phyloP scores from a whole-genome alignment of 495 filamentous ascomycete species.

The Xanthoparmelia taractica region DNA sequence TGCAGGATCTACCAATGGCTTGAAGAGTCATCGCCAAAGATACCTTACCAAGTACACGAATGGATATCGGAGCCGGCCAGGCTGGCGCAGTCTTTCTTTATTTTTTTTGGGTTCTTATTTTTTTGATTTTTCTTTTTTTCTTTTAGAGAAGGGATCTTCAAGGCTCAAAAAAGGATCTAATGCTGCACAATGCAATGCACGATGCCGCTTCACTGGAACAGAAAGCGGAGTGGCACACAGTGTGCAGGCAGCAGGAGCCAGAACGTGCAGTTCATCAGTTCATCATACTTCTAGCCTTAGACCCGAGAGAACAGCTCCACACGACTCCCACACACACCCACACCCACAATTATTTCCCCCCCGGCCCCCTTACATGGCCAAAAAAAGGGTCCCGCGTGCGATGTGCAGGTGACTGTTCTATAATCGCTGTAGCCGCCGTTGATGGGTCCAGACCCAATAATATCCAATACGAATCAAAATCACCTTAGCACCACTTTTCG shows the following conservation, averaged over 20 bases:
- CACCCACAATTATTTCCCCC: not conserved
- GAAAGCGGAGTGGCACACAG: slow-evolving; percentile 18
- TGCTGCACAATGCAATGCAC: slow-evolving; percentile 24
- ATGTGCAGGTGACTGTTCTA: slow-evolving; percentile 19
- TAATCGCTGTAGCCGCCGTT: slow-evolving; percentile 25
- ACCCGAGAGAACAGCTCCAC: slow-evolving; percentile 2
- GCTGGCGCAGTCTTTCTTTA: slow-evolving; percentile 5
- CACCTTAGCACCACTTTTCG: not conserved
- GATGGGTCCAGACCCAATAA: slow-evolving; percentile 1
- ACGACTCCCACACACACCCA: not conserved
- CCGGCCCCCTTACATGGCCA: slow-evolving; percentile 5
- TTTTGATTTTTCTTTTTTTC: too few relatives aligned
- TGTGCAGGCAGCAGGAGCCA: slow-evolving; percentile 17
- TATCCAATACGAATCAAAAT: slow-evolving; percentile 8
- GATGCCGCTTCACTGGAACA: slow-evolving; percentile 22
- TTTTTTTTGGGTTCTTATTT: too few relatives aligned
- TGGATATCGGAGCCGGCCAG: slow-evolving; percentile 3
- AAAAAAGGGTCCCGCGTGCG: slow-evolving; percentile 11
- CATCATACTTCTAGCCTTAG: too few relatives aligned
- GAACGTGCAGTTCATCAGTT: slow-evolving; percentile 20
- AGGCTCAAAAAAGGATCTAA: slow-evolving; percentile 15
- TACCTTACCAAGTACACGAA: not conserved
- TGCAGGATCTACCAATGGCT: slow-evolving; percentile 6
- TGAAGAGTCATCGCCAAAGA: slow-evolving; percentile 7
- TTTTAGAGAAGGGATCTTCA: slow-evolving; percentile 14